Percentiles rank a stretch among this genome's conserved stretches.
phyloP scores from a whole-genome alignment of 306 rosid genomes.

The Fagus crenata region DNA sequence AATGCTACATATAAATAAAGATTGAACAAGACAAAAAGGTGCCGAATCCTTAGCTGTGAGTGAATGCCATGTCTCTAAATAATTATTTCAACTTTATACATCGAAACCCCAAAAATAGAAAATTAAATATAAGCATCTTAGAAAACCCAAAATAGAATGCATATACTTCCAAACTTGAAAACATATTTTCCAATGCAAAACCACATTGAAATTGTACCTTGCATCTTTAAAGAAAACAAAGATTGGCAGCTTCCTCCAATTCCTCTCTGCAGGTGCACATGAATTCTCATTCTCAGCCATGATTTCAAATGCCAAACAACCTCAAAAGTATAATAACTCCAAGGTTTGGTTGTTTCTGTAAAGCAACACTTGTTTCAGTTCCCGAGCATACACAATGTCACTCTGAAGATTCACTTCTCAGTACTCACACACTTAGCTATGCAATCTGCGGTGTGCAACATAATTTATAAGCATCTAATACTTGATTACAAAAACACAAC shows the following conservation, averaged over 20 bases:
- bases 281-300: constrained; percentile 47
- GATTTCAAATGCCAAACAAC: constrained; percentile 14
- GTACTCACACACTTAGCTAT: constrained; percentile 1
- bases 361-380: not conserved
- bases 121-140: too few relatives aligned
- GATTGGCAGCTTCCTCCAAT: constrained; percentile 60
- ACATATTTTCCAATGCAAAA: not conserved
- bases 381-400: constrained; percentile 1
- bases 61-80: too few relatives aligned
- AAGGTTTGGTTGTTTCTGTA: not conserved
- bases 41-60: too few relatives aligned
- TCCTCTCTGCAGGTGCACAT: constrained; percentile 28
- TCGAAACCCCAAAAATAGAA: too few relatives aligned
- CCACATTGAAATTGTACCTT: constrained; percentile 46
- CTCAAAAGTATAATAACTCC: not conserved
- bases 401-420: not conserved
- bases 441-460: constrained; percentile 23
- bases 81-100: too few relatives aligned
- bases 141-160: too few relatives aligned
- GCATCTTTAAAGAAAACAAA: constrained; percentile 87
- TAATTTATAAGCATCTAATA: not conserved
- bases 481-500: not conserved
- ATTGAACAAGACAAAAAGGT: too few relatives aligned
- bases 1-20: too few relatives aligned
- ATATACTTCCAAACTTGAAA: not conserved